A percentile compares a stretch with the other conserved stretches of the same genome.
Evolutionary conservation across 2,329 filamentous ascomycete species (phyloP).

Genomic region (Gyromitra esculenta): DNA sequence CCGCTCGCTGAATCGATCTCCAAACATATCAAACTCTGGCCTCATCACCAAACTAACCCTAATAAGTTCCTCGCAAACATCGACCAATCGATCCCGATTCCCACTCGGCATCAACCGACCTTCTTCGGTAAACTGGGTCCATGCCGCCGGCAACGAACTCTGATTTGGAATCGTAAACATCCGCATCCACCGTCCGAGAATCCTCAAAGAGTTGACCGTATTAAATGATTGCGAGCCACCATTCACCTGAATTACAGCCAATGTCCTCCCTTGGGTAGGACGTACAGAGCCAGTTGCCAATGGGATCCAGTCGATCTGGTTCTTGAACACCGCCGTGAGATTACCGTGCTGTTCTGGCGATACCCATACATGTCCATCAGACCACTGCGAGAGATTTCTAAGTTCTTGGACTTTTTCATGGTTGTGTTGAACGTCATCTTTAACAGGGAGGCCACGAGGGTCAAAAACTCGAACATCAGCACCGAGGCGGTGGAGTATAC

Average conservation of each 20-base stretch:
- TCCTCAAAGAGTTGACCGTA: slow-evolving; percentile 71
- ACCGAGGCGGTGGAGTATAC: slow-evolving; percentile 72
- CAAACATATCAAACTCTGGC: slow-evolving; percentile 70
- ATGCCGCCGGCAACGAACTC: slow-evolving; percentile 71
- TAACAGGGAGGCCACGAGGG: slow-evolving; percentile 69
- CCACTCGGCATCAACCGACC: slow-evolving; percentile 66
- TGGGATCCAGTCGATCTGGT: slow-evolving; percentile 77
- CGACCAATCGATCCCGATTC: slow-evolving; percentile 70
- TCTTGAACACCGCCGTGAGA: slow-evolving; percentile 73
- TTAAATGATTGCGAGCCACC: slow-evolving; percentile 75
- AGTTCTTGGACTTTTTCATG: slow-evolving; percentile 73
- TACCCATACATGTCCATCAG: slow-evolving; percentile 73
- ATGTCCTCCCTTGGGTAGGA: slow-evolving; percentile 72
- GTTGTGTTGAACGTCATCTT: slow-evolving; percentile 69
- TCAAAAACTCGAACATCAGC: slow-evolving; percentile 74
- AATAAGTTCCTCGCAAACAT: slow-evolving; percentile 76
- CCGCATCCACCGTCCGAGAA: slow-evolving; percentile 75
- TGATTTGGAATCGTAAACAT: slow-evolving; percentile 76
- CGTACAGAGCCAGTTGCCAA: slow-evolving; percentile 70
- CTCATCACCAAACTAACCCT: slow-evolving; percentile 74
- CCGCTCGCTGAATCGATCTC: slow-evolving; percentile 71
- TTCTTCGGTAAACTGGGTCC: slow-evolving; percentile 69
- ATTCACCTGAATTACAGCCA: slow-evolving; percentile 71
- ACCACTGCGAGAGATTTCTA: slow-evolving; percentile 70
- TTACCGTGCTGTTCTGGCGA: slow-evolving; percentile 74